Base-by-base conservation (phyloP, 768 basidiomycete genomes). In the Daedalea quercina region DNA sequence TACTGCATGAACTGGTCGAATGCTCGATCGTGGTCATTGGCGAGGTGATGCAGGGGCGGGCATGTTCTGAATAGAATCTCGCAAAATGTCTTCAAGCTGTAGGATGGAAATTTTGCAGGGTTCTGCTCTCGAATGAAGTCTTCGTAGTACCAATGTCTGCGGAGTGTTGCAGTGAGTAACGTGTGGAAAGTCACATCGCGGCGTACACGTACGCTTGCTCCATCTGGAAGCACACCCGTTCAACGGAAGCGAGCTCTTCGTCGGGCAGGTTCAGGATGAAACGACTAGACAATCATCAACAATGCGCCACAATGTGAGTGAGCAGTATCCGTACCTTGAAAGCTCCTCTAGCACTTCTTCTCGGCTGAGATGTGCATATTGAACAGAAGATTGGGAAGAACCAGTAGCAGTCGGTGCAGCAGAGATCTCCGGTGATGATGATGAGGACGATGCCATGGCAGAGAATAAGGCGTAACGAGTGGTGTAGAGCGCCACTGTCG, bases 61-160 rank as follows among this genome's bases (percentile, higher is more conserved):
- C 90, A 94, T 49, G 82, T 82, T 57, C 81, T 80, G 70, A 97
- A 94, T 62, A 98, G 73, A 75, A 90, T 87, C 47, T 87, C 86
- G 26, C 93, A 95, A 71, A 99, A 99, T 63, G 83, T 86, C 74
- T 94, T 93, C 61, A 98, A 82, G 17, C 86, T 82, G 55, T 93
- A 75, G 1, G 93, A 88, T 1, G 93, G 95, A 41, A 97, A 84
- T 54, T 82, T 81, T 13, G 55, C 50, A 9, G 86, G 84, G 53
- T 93, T 89, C 69, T 89, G 81, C 66, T 94, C 93, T 41, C 96
- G 89, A 57, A 98, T 84, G 62, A 96, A 98, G 68, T 99, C 96
- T 75, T 98, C 96, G 63, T 99, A 99, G 69, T 91, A 99, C 95
- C 95, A 99, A 67, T 97, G 95, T n/a, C 94, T 96, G 64, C 9